phyloP scores from a whole-genome alignment of 495 filamentous ascomycete genomes.

The Trichoderma virens region DNA sequence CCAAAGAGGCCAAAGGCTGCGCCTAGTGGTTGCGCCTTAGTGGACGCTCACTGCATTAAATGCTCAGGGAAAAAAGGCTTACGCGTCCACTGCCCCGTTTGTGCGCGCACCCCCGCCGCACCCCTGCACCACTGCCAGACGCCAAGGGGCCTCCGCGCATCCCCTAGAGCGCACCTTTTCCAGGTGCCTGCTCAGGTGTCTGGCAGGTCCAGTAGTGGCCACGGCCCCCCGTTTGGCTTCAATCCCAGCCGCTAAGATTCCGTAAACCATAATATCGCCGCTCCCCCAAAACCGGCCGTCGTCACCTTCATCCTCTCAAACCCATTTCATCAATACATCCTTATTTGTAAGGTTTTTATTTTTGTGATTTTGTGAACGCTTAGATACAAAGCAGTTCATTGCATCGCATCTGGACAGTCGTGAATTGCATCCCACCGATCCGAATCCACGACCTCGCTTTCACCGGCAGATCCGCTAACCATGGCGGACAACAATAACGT shows the following conservation, averaged over 20 bases:
- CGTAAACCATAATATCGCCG: slow-evolving; percentile 5
- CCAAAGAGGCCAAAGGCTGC: background rate
- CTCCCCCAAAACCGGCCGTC: background rate
- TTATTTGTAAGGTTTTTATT: background rate
- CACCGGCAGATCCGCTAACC: background rate
- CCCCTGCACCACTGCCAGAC: background rate
- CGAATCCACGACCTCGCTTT: background rate
- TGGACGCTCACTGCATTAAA: background rate
- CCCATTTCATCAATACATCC: background rate
- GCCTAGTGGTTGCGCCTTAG: slow-evolving; percentile 4
- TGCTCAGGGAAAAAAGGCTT: slow-evolving; percentile 6
- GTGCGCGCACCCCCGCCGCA: background rate
- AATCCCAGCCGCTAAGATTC: too few species aligned
- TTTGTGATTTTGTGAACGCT: background rate
- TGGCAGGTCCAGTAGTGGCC: too few species aligned
- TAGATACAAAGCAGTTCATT: too few species aligned
- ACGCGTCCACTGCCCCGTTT: slow-evolving; percentile 4
- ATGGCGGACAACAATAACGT: slow-evolving; percentile 20
- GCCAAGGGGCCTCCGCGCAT: slow-evolving; percentile 8
- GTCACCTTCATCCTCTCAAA: background rate
- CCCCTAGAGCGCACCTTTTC: background rate
- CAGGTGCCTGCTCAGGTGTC: background rate
- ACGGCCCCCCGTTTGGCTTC: too few species aligned
- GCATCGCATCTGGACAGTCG: too few species aligned
- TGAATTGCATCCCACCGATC: too few species aligned